A percentile compares a stretch with the other conserved stretches of the same genome.
phyloP scores from a whole-genome alignment of 805 yeast species.

The Saturnispora quitensis region DNA sequence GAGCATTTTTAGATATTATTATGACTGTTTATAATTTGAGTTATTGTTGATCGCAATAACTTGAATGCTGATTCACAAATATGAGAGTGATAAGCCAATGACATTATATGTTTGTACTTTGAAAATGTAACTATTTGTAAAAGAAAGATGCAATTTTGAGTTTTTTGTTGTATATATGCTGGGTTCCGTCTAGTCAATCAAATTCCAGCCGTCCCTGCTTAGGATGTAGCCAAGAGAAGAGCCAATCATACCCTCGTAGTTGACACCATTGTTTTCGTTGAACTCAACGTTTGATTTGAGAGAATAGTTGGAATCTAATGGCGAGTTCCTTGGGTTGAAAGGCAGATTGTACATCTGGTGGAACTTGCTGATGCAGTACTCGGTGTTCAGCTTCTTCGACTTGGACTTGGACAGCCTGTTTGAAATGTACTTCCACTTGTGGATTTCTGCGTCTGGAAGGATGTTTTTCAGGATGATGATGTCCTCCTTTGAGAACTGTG shows the following conservation, averaged over 20 bases:
- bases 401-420: conserved; percentile 24
- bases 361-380: conserved; percentile 24
- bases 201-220: conserved; percentile 26
- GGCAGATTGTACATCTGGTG: conserved; percentile 28
- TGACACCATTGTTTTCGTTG: conserved; percentile 8
- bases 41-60: no score
- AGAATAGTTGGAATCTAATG: conserved; percentile 18
- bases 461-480: conserved; percentile 20
- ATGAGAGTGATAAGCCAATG: neutral
- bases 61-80: neutral
- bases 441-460: conserved; percentile 26
- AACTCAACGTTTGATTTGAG: conserved; percentile 11
- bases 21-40: neutral
- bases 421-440: conserved; percentile 28
- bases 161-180: neutral
- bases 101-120: neutral
- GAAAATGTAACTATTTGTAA: neutral
- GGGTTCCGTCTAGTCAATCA: conserved; percentile 9
- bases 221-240: conserved; percentile 27
- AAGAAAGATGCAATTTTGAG: neutral
- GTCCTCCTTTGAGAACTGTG: conserved; percentile 26
- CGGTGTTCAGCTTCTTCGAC: conserved; percentile 25
- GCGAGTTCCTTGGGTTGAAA: conserved; percentile 20
- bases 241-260: conserved; percentile 26
- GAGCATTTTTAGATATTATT: neutral